phyloP scores from a whole-genome alignment of 164 flowering plant species.

The Nelumbo lutea region DNA sequence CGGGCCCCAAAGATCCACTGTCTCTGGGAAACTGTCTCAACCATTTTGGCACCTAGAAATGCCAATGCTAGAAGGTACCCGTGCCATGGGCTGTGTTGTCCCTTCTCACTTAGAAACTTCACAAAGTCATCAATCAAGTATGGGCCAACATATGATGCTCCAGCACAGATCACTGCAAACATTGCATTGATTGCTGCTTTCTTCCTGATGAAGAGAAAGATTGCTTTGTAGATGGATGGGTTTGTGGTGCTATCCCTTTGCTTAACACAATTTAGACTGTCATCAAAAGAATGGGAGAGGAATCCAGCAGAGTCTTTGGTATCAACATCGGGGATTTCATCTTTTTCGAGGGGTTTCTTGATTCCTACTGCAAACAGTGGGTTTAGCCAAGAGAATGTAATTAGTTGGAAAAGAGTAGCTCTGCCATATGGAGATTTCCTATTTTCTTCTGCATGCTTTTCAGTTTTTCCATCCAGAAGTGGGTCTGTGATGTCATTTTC shows the following conservation, averaged over 20 bases:
- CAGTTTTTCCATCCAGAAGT: conserved; percentile 41
- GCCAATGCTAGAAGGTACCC: conserved; percentile 75
- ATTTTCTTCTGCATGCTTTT: conserved; percentile 18
- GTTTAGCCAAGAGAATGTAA: conserved; percentile 91
- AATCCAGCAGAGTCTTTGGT: conserved; percentile 63
- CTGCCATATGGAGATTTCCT: conserved; percentile 56
- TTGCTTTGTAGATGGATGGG: conserved; percentile 69
- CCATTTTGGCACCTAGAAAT: conserved; percentile 69
- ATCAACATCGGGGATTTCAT: conserved; percentile 69
- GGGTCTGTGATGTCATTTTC: conserved; percentile 45
- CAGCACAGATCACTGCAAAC: conserved; percentile 66
- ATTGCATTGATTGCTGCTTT: conserved; percentile 79
- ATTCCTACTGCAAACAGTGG: conserved; percentile 65
- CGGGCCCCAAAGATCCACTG: conserved; percentile 98
- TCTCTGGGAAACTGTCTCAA: conserved; percentile 79
- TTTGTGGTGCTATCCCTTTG: conserved; percentile 36
- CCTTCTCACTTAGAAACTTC: conserved; percentile 43
- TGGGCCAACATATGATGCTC: conserved; percentile 81
- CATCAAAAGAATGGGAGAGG: conserved; percentile 40
- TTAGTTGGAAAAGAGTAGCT: conserved; percentile 60
- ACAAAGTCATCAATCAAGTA: conserved; percentile 79
- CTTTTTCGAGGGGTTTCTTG: conserved; percentile 71
- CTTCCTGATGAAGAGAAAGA: conserved; percentile 49
- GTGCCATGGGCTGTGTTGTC: conserved; percentile 26
- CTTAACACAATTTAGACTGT: conserved; percentile 35